These are phyloP conservation scores for Albophoma yamanashiensis DNA, from an alignment of 2,329 filamentous ascomycete genomes.

Conservation along the genomic window DNA sequence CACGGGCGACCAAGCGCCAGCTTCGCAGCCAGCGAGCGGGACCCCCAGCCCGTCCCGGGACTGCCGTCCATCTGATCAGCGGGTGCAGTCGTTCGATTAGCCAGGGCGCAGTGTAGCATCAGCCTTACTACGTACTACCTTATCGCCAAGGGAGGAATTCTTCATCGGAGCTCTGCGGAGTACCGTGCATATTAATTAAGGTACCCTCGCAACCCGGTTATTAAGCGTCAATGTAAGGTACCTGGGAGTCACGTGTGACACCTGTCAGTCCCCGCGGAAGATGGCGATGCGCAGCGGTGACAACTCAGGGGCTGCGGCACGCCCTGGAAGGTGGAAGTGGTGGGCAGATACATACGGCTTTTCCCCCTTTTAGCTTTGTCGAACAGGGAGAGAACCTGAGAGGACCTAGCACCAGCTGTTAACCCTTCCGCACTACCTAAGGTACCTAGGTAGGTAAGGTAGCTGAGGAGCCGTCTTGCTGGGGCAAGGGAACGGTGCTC, in stretches of 20 bases:
- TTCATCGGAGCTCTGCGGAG: not conserved
- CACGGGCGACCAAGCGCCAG: not conserved
- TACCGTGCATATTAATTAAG: not conserved
- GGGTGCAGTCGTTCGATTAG: not conserved
- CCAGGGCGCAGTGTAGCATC: not conserved
- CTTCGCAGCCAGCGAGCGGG: not conserved
- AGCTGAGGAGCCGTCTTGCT: no score
- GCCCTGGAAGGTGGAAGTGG: no score
- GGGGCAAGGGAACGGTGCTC: no score
- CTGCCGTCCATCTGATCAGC: not conserved
- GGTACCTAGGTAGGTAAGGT: no score
- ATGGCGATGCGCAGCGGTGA: not conserved
- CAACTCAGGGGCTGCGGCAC: not conserved
- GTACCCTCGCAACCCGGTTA: not conserved
- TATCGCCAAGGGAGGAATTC: not conserved
- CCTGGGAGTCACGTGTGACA: not conserved
- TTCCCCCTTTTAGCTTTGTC: no score
- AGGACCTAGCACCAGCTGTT: no score
- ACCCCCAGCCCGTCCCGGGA: not conserved
- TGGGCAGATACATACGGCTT: no score
- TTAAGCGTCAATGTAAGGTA: no score
- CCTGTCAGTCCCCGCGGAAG: not conserved
- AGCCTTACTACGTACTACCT: not conserved
- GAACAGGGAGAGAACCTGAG: no score
- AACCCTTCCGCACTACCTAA: no score